Percentiles rank a stretch among this genome's conserved stretches.
phyloP scores from a whole-genome alignment of 2,329 filamentous ascomycete genomes.

The Alternaria metachromatica region DNA sequence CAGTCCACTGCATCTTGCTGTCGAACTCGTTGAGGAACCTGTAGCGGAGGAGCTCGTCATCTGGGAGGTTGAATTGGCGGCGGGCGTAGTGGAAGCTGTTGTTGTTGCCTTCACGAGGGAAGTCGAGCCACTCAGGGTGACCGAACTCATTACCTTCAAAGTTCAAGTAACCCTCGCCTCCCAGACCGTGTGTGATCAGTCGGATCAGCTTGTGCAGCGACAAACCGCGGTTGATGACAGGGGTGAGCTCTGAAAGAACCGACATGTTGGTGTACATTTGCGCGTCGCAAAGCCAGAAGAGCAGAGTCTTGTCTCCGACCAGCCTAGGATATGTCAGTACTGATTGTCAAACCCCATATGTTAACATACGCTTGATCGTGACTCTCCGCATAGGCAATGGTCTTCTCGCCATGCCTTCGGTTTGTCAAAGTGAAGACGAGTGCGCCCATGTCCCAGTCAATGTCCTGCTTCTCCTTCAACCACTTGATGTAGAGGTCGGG shows the following conservation, averaged over 20 bases:
- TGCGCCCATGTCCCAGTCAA: slow-evolving; percentile 87
- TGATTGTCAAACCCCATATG: not conserved
- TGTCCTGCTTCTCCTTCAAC: slow-evolving; percentile 88
- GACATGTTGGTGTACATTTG: slow-evolving; percentile 99
- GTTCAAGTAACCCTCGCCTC: slow-evolving; percentile 96
- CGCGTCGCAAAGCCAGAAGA: slow-evolving; percentile 98
- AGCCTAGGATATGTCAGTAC: slow-evolving; percentile 63
- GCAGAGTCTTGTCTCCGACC: slow-evolving; percentile 93
- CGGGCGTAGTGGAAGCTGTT: slow-evolving; percentile 96
- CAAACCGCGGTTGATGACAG: slow-evolving; percentile 88
- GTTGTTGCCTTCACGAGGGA: slow-evolving; percentile 88
- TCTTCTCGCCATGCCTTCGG: slow-evolving; percentile 93
- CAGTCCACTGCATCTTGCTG: slow-evolving; percentile 84
- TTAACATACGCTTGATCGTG: slow-evolving; percentile 93
- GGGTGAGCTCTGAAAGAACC: slow-evolving; percentile 78
- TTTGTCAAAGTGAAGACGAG: slow-evolving; percentile 91
- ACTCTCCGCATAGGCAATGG: slow-evolving; percentile 95
- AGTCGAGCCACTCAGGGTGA: slow-evolving; percentile 98
- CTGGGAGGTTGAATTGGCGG: slow-evolving; percentile 89
- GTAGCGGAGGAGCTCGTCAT: slow-evolving; percentile 86
- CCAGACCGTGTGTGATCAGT: slow-evolving; percentile 86
- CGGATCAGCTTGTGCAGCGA: slow-evolving; percentile 97
- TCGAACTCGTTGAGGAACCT: slow-evolving; percentile 94
- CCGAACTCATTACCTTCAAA: slow-evolving; percentile 99
- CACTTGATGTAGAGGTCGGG: slow-evolving; percentile 99